These are phyloP conservation scores for Ceratocystis destructans DNA, from an alignment of 2,329 filamentous ascomycete genomes.

Conservation along the genomic window DNA sequence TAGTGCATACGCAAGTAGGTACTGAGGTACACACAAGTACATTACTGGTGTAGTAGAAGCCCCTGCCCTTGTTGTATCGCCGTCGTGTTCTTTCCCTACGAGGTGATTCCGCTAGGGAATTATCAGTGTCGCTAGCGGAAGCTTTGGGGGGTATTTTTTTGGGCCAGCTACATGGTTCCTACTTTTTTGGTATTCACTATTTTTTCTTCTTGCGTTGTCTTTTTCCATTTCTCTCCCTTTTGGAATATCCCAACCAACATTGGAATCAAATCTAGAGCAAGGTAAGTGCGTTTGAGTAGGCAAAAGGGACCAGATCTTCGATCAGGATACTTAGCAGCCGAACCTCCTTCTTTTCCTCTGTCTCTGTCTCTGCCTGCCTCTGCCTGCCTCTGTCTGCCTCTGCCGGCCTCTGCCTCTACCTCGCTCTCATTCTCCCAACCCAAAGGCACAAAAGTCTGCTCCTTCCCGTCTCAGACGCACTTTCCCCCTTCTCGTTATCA, in stretches of 20 bases:
- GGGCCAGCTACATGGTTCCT: background rate
- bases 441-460: background rate
- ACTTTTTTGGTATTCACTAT: background rate
- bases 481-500: background rate
- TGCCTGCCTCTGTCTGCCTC: no score
- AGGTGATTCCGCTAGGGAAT: background rate
- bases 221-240: background rate
- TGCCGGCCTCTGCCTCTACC: background rate
- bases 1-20: background rate
- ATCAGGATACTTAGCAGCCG: background rate
- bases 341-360: background rate
- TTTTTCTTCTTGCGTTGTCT: slow-evolving; percentile 1
- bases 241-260: background rate
- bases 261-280: background rate
- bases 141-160: background rate
- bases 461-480: background rate
- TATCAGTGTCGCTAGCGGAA: background rate
- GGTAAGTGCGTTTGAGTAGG: background rate
- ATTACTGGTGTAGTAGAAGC: background rate
- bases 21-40: background rate
- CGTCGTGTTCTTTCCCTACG: slow-evolving; percentile 2
- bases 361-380: no score
- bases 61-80: background rate
- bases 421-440: background rate
- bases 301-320: background rate